Base-by-base conservation (phyloP, 2,329 filamentous ascomycete genomes). In the Aspergillus pseudoglaucus region DNA sequence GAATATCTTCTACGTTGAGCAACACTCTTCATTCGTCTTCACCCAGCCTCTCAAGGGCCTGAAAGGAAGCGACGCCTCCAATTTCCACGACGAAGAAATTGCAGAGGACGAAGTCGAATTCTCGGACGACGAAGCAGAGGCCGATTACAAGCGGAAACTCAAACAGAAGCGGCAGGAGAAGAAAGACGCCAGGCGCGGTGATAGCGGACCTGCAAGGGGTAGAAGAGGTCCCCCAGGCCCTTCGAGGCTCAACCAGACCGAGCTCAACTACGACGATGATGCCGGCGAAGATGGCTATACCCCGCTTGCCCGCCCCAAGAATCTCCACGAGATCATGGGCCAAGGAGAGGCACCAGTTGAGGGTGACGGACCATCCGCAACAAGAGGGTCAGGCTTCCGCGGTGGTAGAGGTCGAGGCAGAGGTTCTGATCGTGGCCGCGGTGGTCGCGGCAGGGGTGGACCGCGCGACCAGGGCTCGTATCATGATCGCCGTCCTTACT, bases 91-190 rank as follows among this genome's bases (percentile, higher is more conserved):
- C 57, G 93, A 98, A 66, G 91, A 97, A 70, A 79, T 90, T 6
- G 83, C 73, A 14, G 85, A 87, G 27, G 88, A 95, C 33, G 91
- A 97, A 64, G 80, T 89, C 58, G 93, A 97, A 63, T 97, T 97
- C 66, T 96, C 91, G 0, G 93, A 98, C 57, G 93, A 98, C 60
- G 93, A 98, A 69, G 87, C 88, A 57, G 93, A 98, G 68, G 85
- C 86, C 6, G 88, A 90, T 58, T 82, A 89, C 64, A 94, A 86
- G 71, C 74, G 80, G 48, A 77, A 78, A 50, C 59, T 82, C 45
- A 90, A 90, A 69, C 78, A 83, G 53, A 85, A 85, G 68, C 81
- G 79, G 59, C 72, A 75, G 50, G 74, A 73, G 46, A 80, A 75
- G 61, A 74, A 74, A 60, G 74, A 72, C 51, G 72, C 69, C 45